Conservation (phyloP, 148 eudicot genomes). For the Cornus suecica region DNA sequence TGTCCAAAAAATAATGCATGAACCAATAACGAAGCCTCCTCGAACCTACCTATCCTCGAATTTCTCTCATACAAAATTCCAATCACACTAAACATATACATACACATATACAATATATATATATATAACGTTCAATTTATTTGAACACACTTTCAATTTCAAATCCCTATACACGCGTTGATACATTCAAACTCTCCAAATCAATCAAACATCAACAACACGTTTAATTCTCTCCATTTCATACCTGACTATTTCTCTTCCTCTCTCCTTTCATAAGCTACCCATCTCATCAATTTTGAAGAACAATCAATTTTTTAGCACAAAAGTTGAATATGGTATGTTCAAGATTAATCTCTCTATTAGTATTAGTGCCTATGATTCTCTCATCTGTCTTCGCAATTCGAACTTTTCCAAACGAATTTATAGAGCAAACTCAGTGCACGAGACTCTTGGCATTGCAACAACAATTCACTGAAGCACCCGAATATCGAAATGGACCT, state of each 20-base stretch:
- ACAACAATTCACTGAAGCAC: constrained; percentile 23
- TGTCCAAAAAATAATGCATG: constrained; percentile 6
- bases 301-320: too few relatives aligned
- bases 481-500: constrained; percentile 25
- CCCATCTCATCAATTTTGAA: not conserved
- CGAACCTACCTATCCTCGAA: constrained; percentile 1
- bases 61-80: not conserved
- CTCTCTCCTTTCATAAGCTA: not conserved
- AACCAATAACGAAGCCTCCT: not conserved
- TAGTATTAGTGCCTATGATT: constrained; percentile 5
- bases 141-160: not conserved
- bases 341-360: not conserved
- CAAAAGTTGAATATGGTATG: not conserved
- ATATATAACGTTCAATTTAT: not conserved
- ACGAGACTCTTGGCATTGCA: too few relatives aligned
- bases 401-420: constrained; percentile 12
- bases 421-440: not conserved
- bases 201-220: not conserved
- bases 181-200: not conserved
- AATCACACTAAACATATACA: not conserved
- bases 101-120: not conserved
- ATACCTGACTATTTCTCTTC: not conserved
- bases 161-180: not conserved
- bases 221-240: too few relatives aligned
- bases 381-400: constrained; percentile 8